Evolutionary conservation across 2,329 filamentous ascomycete genomes (phyloP).

Genomic region (Grosmannia huntii): DNA sequence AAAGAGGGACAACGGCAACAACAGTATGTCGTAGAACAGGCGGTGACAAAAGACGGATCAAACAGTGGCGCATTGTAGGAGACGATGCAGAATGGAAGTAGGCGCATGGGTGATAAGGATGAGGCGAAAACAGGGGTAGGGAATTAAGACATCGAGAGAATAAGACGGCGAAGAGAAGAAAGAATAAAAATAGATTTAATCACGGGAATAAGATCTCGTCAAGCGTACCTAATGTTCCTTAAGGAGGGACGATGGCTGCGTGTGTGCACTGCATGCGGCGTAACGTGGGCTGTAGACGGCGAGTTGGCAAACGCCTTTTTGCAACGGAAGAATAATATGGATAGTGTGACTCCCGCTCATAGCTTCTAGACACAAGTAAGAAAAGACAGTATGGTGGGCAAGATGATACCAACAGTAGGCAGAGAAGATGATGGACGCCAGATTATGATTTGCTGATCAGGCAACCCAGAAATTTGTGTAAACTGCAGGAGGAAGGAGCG

Average conservation of each 20-base stretch:
- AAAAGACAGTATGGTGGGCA: no score
- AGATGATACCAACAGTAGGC: no score
- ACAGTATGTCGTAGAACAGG: background rate
- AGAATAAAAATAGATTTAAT: background rate
- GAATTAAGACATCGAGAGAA: background rate
- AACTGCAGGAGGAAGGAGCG: background rate
- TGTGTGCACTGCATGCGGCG: slow-evolving; percentile 1
- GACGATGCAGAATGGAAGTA: background rate
- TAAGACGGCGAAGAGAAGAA: background rate
- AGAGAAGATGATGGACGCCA: background rate
- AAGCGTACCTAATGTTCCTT: background rate
- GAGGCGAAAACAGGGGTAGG: background rate
- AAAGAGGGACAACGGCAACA: background rate
- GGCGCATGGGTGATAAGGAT: background rate
- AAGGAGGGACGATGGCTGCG: background rate
- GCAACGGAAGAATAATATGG: no score
- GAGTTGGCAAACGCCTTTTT: background rate
- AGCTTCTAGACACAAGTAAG: no score
- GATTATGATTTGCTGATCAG: background rate
- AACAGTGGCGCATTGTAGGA: background rate
- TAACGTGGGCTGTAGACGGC: background rate
- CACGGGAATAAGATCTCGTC: background rate
- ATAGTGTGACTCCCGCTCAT: no score
- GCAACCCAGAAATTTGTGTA: background rate
- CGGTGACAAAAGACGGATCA: background rate